Evolutionary conservation across 371 early-diverging fungal species (phyloP).

Genomic region (Rhizopus sp.): DNA sequence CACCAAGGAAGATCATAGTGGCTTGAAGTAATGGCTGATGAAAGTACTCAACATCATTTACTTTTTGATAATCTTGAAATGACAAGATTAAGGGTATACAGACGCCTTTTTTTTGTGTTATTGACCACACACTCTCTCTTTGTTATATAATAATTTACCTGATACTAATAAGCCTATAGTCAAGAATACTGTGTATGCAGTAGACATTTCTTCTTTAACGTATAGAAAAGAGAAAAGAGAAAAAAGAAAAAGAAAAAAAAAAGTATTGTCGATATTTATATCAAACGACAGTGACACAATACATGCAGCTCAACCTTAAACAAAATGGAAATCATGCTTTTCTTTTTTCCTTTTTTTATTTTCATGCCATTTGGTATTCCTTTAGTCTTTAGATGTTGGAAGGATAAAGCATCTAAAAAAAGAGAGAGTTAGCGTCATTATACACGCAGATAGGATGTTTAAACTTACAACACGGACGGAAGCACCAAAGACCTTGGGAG

Average conservation of each 20-base stretch:
- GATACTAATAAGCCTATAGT: conserved; percentile 28
- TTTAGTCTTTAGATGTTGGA: conserved; percentile 75
- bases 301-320: neutral
- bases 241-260: conserved; percentile 14
- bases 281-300: neutral
- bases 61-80: conserved; percentile 39
- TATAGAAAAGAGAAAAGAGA: conserved; percentile 2
- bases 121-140: neutral
- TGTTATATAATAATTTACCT: conserved; percentile 13
- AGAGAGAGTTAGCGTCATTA: neutral
- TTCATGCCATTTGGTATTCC: conserved; percentile 10
- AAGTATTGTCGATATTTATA: neutral
- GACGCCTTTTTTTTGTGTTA: conserved; percentile 27
- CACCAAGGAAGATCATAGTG: conserved; percentile 49
- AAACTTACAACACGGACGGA: conserved; percentile 78
- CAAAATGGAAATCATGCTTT: conserved; percentile 2
- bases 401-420: conserved; percentile 87
- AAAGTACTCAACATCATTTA: conserved; percentile 30
- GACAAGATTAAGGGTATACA: conserved; percentile 47
- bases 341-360: conserved; percentile 11
- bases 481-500: conserved; percentile 87
- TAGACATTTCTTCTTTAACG: conserved; percentile 16
- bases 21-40: conserved; percentile 47
- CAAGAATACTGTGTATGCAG: conserved; percentile 21
- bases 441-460: neutral